These are phyloP conservation scores for Saturnispora quitensis DNA, from an alignment of 805 yeast species.

Conservation along the genomic window DNA sequence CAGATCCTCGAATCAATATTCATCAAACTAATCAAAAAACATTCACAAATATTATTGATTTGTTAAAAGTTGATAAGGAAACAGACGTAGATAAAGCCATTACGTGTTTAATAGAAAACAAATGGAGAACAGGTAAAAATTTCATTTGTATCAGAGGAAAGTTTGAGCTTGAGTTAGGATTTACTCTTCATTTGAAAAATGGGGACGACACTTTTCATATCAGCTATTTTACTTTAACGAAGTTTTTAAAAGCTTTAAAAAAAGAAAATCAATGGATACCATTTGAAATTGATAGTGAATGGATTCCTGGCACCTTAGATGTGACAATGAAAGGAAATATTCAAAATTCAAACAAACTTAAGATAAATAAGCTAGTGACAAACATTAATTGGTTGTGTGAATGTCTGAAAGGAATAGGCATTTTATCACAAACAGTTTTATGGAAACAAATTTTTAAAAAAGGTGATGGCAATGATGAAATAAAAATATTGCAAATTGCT, in stretches of 20 bases:
- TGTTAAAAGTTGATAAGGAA: slow-evolving; percentile 30
- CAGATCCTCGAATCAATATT: slow-evolving; percentile 41
- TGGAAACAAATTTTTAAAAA: slow-evolving; percentile 1
- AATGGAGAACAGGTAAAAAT: slow-evolving; percentile 1
- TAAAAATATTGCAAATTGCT: neutral
- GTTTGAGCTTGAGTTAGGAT: slow-evolving; percentile 24
- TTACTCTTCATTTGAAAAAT: slow-evolving; percentile 15
- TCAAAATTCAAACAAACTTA: slow-evolving; percentile 32
- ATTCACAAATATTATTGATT: slow-evolving; percentile 36
- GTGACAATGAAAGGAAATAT: slow-evolving; percentile 19
- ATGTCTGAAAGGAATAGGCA: slow-evolving; percentile 24
- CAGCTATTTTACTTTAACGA: slow-evolving; percentile 16
- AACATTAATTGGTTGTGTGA: slow-evolving; percentile 41
- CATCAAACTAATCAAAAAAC: slow-evolving; percentile 23
- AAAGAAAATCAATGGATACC: slow-evolving; percentile 28
- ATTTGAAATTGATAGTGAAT: slow-evolving; percentile 22
- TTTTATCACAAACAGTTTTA: slow-evolving; percentile 4
- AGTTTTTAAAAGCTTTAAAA: slow-evolving; percentile 28
- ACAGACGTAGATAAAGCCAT: slow-evolving; percentile 18
- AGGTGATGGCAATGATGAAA: neutral
- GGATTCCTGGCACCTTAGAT: slow-evolving; percentile 19
- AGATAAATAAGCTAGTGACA: slow-evolving; percentile 39
- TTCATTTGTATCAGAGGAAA: slow-evolving; percentile 26
- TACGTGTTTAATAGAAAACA: slow-evolving; percentile 28
- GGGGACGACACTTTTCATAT: slow-evolving; percentile 14